Conservation (phyloP, 352 stramenopile species). For the Pythium grandisporangium region DNA sequence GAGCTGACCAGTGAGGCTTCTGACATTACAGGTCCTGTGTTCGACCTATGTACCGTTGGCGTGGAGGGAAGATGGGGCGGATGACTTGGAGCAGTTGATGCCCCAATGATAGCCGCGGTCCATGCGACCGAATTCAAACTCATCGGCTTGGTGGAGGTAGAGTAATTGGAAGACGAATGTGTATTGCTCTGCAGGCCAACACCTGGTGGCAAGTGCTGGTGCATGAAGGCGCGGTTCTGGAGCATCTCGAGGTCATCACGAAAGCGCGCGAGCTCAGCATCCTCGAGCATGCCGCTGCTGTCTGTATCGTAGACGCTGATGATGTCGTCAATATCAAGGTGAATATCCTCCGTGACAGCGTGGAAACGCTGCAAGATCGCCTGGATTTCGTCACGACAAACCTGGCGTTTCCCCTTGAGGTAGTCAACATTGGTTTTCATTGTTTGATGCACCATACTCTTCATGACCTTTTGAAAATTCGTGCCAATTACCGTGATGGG, state of each 20-base stretch:
- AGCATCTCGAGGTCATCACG: conserved; percentile 59
- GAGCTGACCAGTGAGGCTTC: neutral
- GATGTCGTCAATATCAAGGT: conserved; percentile 67
- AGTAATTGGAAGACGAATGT: neutral
- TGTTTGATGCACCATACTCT: conserved; percentile 62
- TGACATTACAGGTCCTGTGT: neutral
- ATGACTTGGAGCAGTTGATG: too few relatives aligned
- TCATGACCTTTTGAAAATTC: conserved; percentile 84
- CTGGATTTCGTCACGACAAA: conserved; percentile 68
- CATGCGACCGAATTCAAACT: too few relatives aligned
- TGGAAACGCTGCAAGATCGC: conserved; percentile 63
- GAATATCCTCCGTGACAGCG: conserved; percentile 60
- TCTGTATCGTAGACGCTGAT: conserved; percentile 76
- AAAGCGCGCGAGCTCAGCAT: conserved; percentile 65
- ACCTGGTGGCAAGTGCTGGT: conserved; percentile 10
- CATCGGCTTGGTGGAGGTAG: neutral
- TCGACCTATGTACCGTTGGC: neutral
- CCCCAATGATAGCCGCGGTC: neutral
- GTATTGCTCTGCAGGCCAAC: neutral
- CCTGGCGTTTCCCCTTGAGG: conserved; percentile 59
- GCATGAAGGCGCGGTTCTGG: conserved; percentile 52
- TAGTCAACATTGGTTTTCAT: conserved; percentile 76
- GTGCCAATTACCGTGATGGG: conserved; percentile 87
- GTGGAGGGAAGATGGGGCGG: too few relatives aligned
- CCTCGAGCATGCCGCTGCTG: conserved; percentile 68